Base-by-base conservation (phyloP, 2,329 filamentous ascomycete species). In the Mycosphaerella sp. region DNA sequence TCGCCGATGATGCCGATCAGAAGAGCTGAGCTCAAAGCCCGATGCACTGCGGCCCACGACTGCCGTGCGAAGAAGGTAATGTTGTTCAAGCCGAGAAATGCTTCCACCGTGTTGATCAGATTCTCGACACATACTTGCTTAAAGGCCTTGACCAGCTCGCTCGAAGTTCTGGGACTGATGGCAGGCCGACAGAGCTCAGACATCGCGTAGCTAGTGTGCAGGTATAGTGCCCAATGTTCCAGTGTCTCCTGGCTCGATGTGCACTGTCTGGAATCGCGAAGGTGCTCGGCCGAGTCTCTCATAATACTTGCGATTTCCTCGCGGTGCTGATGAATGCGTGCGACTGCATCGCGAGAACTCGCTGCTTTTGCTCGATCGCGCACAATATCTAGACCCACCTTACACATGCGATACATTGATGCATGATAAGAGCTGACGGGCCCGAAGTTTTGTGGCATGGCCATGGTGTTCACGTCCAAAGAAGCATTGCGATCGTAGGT, bases 131-230 rank as follows among this genome's bases (percentile, higher is more conserved):
- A 83, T 31, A 78, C 76, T 49, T 75, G 74, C 42, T 78, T 76
- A 64, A 83, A 74, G 9, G 68, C 76, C 63, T 68, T 73, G 58
- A 67, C 72, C 40, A 75, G 66, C 42, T 76, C 74, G 48, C 68
- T 67, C 39, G 76, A 74, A 7, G 72, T 72, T 42, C 73, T 70
- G 8, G 77, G 74, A 62, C 80, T 82, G 62, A 84, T 75, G 23
- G 80, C 78, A 34, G 81, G 80, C 32, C 81, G 76, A 63, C 79
- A 83, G 32, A 84, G 76, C 67, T 84, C 81, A 4, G 81, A 83
- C 21, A 77, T 77, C 55, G 82, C 78, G 66, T 84, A 84, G 6
- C 80, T 82, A 17, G 79, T 78, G 64, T 84, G 81, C 3, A 84
- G 69, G 62, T 82, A 82, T 4, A 84, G 65, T 0, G 78, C 80